Evolutionary conservation across 2,329 filamentous ascomycete species (phyloP), one percentile per base, ranked within the genome.

Genomic region (Rachicladosporium sp.): DNA sequence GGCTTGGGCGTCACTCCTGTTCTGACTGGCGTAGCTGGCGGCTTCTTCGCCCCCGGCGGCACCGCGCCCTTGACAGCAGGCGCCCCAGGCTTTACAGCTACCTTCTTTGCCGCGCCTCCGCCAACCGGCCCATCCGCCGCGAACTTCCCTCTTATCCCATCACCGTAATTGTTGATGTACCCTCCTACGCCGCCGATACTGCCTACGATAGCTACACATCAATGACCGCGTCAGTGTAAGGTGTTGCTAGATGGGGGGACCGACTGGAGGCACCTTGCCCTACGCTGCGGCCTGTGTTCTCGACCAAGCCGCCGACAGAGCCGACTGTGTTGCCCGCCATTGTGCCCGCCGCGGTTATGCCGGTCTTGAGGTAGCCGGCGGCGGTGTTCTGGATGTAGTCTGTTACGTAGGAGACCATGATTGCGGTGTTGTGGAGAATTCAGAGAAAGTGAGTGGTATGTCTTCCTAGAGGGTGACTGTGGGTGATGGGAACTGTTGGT

Each of bases 241-340:
- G 23, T 33, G 27, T 34, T 35, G 4, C 21, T 6, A 29, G 34
- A 31, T 32, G 10, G 19, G 33, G 15, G 21, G 19, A 49, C 44
- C 33, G 39, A 50, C 47, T 45, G 44, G 45, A 45, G 44, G 45
- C 43, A 59, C 58, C 55, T 47, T 56, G 48, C 37, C 57, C 57
- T 29, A 60, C 47, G 11, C 50, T 44, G 31, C 53, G 49, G 31
- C 58, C 58, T 9, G 50, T 45, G 32, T 49, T 54, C 40, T 59
- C 56, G 19, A 61, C 54, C 37, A 57, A 31, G 19, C 42, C 49
- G 10, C 58, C 58, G 10, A 55, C 54, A 21, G 57, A 55, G 29
- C 54, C 55, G 4, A 62, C 59, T n/a, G 57, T 50, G 40, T 60
- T 60, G 23, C 59, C 59, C 5, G 59, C 59, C 29, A 60, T 37